Percentiles rank a stretch among this genome's conserved stretches.
Conservation (phyloP, 768 basidiomycete species). For the Suillus alpinus region DNA sequence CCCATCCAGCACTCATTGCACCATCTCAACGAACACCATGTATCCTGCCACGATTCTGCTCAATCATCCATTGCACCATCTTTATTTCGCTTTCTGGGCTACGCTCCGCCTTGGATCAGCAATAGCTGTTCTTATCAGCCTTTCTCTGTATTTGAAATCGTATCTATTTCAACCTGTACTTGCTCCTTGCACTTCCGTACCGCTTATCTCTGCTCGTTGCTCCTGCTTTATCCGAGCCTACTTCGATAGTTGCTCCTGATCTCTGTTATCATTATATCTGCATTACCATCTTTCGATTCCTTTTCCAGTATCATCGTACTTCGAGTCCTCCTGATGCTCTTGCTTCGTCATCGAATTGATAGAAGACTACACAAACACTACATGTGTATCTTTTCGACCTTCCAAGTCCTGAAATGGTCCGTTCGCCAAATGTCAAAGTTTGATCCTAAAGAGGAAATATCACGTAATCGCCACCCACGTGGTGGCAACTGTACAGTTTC, state of each 20-base stretch:
- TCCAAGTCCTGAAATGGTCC: neutral
- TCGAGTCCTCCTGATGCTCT: neutral
- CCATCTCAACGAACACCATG: constrained; percentile 27
- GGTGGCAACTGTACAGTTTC: constrained; percentile 28
- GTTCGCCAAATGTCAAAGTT: neutral
- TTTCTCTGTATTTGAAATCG: constrained; percentile 14
- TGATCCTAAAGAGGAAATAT: neutral
- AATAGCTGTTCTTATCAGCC: constrained; percentile 13
- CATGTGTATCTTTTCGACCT: neutral
- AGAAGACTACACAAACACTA: neutral
- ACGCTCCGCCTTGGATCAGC: constrained; percentile 26
- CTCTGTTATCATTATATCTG: constrained; percentile 10
- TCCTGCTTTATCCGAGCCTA: constrained; percentile 12
- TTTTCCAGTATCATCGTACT: neutral
- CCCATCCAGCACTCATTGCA: constrained; percentile 18
- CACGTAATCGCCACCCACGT: neutral
- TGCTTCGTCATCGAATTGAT: neutral
- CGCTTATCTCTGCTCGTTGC: constrained; percentile 11
- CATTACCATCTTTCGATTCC: constrained; percentile 4
- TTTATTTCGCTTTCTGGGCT: constrained; percentile 24
- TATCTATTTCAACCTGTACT: constrained; percentile 15
- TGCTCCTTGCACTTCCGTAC: neutral
- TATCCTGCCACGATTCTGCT: constrained; percentile 25
- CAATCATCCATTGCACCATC: constrained; percentile 18
- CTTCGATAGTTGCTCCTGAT: constrained; percentile 16